These are phyloP conservation scores for Funneliformis caledonium DNA, from an alignment of 371 early-diverging fungal species.

Conservation along the genomic window DNA sequence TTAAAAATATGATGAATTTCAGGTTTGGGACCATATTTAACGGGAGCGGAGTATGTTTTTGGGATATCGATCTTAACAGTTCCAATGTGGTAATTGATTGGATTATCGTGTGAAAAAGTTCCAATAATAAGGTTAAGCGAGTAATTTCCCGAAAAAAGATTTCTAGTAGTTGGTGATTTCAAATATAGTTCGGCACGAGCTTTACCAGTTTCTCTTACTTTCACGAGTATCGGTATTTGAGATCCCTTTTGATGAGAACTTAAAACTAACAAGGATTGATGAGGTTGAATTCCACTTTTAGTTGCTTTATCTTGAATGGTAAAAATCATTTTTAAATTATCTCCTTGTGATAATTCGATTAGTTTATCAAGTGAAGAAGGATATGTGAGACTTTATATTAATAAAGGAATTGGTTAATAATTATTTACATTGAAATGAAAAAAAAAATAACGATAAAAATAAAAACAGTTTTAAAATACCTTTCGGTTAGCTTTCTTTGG, in stretches of 20 bases:
- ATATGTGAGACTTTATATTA: constrained; percentile 10
- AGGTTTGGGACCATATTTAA: constrained; percentile 36
- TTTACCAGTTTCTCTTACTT: constrained; percentile 29
- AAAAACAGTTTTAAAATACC: neutral
- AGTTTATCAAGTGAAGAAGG: constrained; percentile 17
- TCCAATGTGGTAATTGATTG: constrained; percentile 35
- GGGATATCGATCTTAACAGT: constrained; percentile 18
- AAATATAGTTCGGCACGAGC: constrained; percentile 24
- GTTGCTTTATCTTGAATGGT: constrained; percentile 11
- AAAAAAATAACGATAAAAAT: no score
- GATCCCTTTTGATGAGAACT: constrained; percentile 1
- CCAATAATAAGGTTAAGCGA: constrained; percentile 30
- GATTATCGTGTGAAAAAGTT: constrained; percentile 25
- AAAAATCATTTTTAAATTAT: constrained; percentile 35
- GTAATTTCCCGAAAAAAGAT: constrained; percentile 34
- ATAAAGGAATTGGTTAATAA: neutral
- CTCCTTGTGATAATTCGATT: constrained; percentile 13
- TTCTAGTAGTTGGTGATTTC: constrained; percentile 18
- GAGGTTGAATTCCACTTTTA: constrained; percentile 14
- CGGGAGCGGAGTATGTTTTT: neutral
- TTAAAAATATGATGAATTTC: constrained; percentile 39
- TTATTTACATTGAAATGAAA: neutral
- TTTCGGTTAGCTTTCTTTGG: constrained; percentile 7
- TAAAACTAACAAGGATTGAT: constrained; percentile 33
- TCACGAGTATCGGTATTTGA: constrained; percentile 24